Base-by-base conservation (phyloP, 164 flowering plant genomes). In the Dillenia suffruticosa region DNA sequence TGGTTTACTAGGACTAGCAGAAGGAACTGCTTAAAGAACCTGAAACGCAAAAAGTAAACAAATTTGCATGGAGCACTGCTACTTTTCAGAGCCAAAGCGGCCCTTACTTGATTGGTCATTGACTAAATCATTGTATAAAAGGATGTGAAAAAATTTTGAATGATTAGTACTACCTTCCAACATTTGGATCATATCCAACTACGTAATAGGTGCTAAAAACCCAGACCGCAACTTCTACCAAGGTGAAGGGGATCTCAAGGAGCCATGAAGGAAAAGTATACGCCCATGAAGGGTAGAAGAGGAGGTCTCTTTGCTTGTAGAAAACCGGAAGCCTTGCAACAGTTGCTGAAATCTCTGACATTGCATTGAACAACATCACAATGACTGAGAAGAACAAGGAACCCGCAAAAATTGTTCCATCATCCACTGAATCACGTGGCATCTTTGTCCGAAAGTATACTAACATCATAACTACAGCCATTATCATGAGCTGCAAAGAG, bases 221-320 rank as follows among this genome's bases (percentile, higher is more conserved):
- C 84, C 85, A 85, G 52, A 80, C 57, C 4, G 72, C 78, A 54
- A 68, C 77, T 68, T 85, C 90, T 0, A 71, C 10, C 48, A 85
- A 62, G 43, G 88, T 48, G 54, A 83, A 61, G 5, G 90, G 90
- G 43, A 83, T 78, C 64, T 75, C 78, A 45, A 79, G 77, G 51
- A 79, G 22, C 80, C 76, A 71, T 43, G 72, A 11, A 6, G 82
- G 77, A 9, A 75, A 51, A 52, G 79, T 44, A 45, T 75, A 78
- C 9, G 79, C 77, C 81, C 81, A 78, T 8, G 77, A 43, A 51
- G 86, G 86, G 49, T 58, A 79, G 61, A 82, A 82, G 46, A 68
- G 75, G 59, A 77, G 77, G 58, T 82, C 83, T 55, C 86, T 67
- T 62, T 82, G 86, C 77, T 79, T 79, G 77, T 70, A 77, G 51